Percentiles rank a stretch among this genome's conserved stretches.
Conservation (phyloP, 129 eudicot genomes). For the Mikania micrantha region DNA sequence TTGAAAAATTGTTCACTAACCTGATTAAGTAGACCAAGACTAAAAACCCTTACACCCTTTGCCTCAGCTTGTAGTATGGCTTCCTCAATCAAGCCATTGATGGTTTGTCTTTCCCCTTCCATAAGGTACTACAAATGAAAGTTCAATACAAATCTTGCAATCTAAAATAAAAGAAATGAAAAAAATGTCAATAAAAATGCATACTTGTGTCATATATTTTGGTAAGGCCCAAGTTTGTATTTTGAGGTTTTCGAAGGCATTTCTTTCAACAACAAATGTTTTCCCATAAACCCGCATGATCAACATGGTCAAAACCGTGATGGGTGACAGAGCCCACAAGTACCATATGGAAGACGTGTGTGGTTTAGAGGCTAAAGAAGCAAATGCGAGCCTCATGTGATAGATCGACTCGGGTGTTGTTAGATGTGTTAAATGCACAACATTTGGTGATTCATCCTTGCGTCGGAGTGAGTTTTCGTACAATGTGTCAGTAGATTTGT, state of each 20-base stretch:
- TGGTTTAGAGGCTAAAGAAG: conserved; percentile 56
- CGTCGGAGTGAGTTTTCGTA: conserved; percentile 43
- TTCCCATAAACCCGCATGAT: conserved; percentile 26
- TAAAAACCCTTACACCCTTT: conserved; percentile 51
- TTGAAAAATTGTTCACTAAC: too few species aligned
- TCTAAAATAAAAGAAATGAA: not conserved
- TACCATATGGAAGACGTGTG: conserved; percentile 38
- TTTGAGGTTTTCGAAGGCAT: conserved; percentile 36
- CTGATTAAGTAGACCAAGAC: conserved; percentile 69
- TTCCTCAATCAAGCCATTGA: conserved; percentile 54
- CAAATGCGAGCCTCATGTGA: conserved; percentile 48
- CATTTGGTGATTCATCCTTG: conserved; percentile 42
- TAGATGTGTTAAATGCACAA: conserved; percentile 60
- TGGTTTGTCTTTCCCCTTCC: conserved; percentile 45
- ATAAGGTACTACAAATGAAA: conserved; percentile 39
- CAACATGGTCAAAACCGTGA: conserved; percentile 30
- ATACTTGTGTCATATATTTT: conserved; percentile 44
- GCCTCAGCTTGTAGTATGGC: conserved; percentile 66
- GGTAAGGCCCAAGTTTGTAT: conserved; percentile 54
- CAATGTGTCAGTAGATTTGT: conserved; percentile 41
- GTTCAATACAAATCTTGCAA: not conserved
- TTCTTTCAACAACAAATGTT: conserved; percentile 46
- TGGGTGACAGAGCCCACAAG: conserved; percentile 42
- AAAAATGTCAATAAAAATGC: too few species aligned
- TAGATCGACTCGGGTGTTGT: conserved; percentile 56